phyloP scores from a whole-genome alignment of 345 rosid species.

The Cardamine resedifolia region DNA sequence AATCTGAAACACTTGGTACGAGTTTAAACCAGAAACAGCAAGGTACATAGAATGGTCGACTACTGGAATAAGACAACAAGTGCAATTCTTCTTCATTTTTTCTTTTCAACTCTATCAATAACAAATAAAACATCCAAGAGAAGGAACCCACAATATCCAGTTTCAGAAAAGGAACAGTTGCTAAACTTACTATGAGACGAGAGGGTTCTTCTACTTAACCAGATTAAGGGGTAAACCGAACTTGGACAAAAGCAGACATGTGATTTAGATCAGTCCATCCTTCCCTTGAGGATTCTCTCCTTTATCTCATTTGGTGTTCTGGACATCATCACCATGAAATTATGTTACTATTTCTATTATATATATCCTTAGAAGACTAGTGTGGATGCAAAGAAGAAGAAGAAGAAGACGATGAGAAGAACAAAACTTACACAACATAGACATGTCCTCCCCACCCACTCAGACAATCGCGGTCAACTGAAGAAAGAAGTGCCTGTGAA shows the following conservation, averaged over 20 bases:
- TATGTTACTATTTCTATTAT: background rate
- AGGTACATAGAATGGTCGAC: background rate
- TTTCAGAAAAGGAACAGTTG: slow-evolving; percentile 5
- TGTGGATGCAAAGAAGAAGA: background rate
- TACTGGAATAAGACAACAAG: background rate
- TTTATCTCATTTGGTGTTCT: slow-evolving; percentile 80
- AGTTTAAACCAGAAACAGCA: background rate
- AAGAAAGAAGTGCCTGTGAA: slow-evolving; percentile 86
- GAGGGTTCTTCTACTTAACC: slow-evolving; percentile 16
- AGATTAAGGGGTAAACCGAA: background rate
- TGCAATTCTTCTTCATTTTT: background rate
- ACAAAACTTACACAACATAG: slow-evolving; percentile 82
- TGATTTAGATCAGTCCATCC: slow-evolving; percentile 68
- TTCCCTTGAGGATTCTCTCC: slow-evolving; percentile 88
- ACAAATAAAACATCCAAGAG: background rate
- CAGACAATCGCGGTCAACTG: slow-evolving; percentile 90
- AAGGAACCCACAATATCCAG: slow-evolving; percentile 19
- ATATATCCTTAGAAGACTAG: background rate
- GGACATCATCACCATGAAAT: slow-evolving; percentile 34
- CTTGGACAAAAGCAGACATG: slow-evolving; percentile 10
- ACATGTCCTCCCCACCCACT: slow-evolving; percentile 99
- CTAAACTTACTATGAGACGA: background rate
- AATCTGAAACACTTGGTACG: background rate
- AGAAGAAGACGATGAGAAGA: background rate
- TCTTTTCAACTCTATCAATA: background rate